Evolutionary conservation across 106 monocot genomes (phyloP).

Genomic region (Dendrobium catenatum): DNA sequence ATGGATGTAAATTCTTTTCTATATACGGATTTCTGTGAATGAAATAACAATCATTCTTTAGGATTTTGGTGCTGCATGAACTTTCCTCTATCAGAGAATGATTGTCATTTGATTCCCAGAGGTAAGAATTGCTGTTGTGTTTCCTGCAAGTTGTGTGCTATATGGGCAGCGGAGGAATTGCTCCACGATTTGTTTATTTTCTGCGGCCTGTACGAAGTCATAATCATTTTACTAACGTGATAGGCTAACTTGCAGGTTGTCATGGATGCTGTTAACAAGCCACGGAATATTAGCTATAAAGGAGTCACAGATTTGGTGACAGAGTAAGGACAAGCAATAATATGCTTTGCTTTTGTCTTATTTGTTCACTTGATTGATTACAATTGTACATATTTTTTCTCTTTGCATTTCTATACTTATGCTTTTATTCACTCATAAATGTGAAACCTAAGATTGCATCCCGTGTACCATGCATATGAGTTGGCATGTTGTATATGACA

Average conservation of each 20-base stretch:
- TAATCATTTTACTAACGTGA: not conserved
- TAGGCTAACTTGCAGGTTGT: conserved; percentile 60
- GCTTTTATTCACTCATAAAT: not conserved
- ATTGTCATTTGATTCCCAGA: no score
- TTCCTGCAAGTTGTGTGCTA: no score
- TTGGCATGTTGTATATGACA: not conserved
- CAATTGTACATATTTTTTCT: not conserved
- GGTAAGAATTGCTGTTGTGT: no score
- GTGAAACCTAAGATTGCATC: not conserved
- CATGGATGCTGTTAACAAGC: conserved; percentile 95
- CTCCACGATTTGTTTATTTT: not conserved
- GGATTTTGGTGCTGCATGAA: no score
- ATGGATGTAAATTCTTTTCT: not conserved
- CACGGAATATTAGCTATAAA: conserved; percentile 84
- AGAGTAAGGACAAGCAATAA: conserved; percentile 51
- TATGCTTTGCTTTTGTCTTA: not conserved
- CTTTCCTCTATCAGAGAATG: no score
- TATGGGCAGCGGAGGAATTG: no score
- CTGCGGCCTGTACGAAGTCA: not conserved
- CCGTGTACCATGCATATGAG: not conserved
- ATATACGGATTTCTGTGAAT: no score
- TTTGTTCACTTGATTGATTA: not conserved
- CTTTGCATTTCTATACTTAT: not conserved
- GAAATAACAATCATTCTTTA: no score
- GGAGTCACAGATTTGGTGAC: conserved; percentile 92